Base-by-base conservation (phyloP, 257 asterid genomes). In the Voacanga thouarsii region DNA sequence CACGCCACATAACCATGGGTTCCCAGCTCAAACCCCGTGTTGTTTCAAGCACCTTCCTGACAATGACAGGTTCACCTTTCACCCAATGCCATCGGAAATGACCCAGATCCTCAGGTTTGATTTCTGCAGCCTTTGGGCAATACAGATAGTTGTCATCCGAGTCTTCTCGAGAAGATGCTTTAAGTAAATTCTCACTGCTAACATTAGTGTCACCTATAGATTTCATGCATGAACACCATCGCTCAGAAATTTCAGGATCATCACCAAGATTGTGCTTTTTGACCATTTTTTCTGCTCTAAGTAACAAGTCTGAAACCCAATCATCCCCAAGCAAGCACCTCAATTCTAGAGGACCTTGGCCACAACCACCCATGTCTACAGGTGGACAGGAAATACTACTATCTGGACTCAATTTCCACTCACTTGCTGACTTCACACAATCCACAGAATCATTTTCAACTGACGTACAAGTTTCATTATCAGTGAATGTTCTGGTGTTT, bases 1-100 rank as follows among this genome's bases (percentile, higher is more conserved):
- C 98, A 82, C 99, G 96, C 97, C 98, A 95, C 97, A 95, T 95
- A 80, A 95, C 99, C 99, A 90, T 91, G 24, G 99, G 99, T 79
- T 95, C 98, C 99, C 99, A 95, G 86, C 99, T 95, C 92, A 93
- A 86, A 68, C 99, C 99, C 77, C 61, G 41, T 15, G 96, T 83
- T 55, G 90, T 88, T 43, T 87, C 96, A 56, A 90, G 95, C 74
- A 93, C 96, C 72, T 90, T 79, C 80, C 92, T 91, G 57, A 93
- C 98, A 79, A 95, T 82, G 63, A 92, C 93, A 12, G 98, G 99
- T 81, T 95, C 96, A 1, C 98, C 99, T 87, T 81, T 89, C 61
- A 83, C 77, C 97, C 97, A 91, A 74, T 94, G 96, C 82, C 88
- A 78, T 74, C 83, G 94, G 80, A 94, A 93, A 89, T 95, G 98